phyloP scores from a whole-genome alignment of 2,329 filamentous ascomycete species.

The Aspergillus phoenicis region DNA sequence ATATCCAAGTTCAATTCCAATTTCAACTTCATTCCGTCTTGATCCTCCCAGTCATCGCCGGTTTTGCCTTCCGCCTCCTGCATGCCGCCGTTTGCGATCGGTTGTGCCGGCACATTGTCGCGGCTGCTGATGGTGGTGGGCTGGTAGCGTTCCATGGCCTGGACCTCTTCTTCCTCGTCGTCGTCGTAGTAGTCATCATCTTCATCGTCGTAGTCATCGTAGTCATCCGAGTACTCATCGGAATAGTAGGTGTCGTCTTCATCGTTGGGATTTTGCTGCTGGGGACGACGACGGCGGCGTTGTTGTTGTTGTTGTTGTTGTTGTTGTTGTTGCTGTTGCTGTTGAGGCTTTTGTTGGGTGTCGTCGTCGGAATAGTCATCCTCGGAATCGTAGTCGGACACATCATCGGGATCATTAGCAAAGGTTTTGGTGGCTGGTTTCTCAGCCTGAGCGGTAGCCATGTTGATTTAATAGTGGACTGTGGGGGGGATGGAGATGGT shows the following conservation, averaged over 20 bases:
- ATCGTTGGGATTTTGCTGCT: slow-evolving; percentile 28
- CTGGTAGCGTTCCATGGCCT: slow-evolving; percentile 32
- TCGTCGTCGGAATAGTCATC: slow-evolving; percentile 33
- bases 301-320: slow-evolving; percentile 16
- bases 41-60: slow-evolving; percentile 26
- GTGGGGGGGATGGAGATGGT: background rate
- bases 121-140: slow-evolving; percentile 18
- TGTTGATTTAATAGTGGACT: slow-evolving; percentile 18
- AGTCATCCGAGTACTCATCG: slow-evolving; percentile 28
- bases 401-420: slow-evolving; percentile 28
- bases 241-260: slow-evolving; percentile 35
- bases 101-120: slow-evolving; percentile 11
- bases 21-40: slow-evolving; percentile 56
- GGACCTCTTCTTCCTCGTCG: slow-evolving; percentile 30
- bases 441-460: slow-evolving; percentile 30
- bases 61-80: slow-evolving; percentile 27
- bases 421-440: slow-evolving; percentile 33
- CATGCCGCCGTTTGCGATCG: slow-evolving; percentile 25
- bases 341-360: slow-evolving; percentile 17
- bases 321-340: slow-evolving; percentile 19
- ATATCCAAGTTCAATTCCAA: slow-evolving; percentile 65
- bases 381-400: slow-evolving; percentile 35
- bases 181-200: slow-evolving; percentile 36
- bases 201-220: slow-evolving; percentile 37
- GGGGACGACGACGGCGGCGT: slow-evolving; percentile 21